phyloP scores from a whole-genome alignment of 2,329 filamentous ascomycete genomes.

The Scedosporium dehoogii region DNA sequence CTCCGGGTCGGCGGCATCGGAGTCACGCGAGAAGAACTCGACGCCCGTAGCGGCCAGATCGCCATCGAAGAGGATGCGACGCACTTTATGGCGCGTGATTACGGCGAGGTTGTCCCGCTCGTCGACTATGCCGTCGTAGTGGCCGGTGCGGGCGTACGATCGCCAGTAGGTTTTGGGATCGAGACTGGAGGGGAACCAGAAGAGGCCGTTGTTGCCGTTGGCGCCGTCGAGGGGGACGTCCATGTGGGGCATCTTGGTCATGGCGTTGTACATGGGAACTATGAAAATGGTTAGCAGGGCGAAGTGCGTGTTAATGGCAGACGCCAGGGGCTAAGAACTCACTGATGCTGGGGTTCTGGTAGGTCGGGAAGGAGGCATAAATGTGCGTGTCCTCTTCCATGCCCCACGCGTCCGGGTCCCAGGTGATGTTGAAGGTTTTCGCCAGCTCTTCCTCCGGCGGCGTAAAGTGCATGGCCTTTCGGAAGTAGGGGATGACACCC shows the following conservation, averaged over 20 bases:
- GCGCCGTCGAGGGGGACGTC: constrained; percentile 16
- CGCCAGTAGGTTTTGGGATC: constrained; percentile 14
- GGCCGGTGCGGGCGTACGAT: constrained; percentile 17
- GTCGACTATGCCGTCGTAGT: constrained; percentile 15
- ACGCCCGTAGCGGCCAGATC: constrained; percentile 19
- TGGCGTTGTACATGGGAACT: constrained; percentile 15
- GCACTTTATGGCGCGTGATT: constrained; percentile 20
- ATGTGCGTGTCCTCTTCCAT: constrained; percentile 11
- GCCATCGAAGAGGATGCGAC: constrained; percentile 26
- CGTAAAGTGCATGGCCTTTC: constrained; percentile 18
- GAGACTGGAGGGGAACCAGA: constrained; percentile 17
- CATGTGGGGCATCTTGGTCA: constrained; percentile 16
- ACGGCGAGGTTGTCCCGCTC: constrained; percentile 12
- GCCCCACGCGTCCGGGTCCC: constrained; percentile 16
- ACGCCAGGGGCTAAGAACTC: background rate
- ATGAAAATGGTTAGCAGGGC: background rate
- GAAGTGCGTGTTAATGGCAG: too few species aligned
- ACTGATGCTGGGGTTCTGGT: constrained; percentile 5
- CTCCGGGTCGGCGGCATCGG: constrained; percentile 6
- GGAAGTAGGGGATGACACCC: constrained; percentile 30
- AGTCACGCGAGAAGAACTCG: constrained; percentile 12
- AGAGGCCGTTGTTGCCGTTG: constrained; percentile 16
- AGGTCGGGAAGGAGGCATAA: constrained; percentile 16
- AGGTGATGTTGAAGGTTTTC: constrained; percentile 16
- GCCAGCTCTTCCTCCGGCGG: constrained; percentile 13